Evolutionary conservation across 129 eudicot species (phyloP), one percentile per base, ranked within the genome.

Genomic region (Smallanthus sonchifolius): DNA sequence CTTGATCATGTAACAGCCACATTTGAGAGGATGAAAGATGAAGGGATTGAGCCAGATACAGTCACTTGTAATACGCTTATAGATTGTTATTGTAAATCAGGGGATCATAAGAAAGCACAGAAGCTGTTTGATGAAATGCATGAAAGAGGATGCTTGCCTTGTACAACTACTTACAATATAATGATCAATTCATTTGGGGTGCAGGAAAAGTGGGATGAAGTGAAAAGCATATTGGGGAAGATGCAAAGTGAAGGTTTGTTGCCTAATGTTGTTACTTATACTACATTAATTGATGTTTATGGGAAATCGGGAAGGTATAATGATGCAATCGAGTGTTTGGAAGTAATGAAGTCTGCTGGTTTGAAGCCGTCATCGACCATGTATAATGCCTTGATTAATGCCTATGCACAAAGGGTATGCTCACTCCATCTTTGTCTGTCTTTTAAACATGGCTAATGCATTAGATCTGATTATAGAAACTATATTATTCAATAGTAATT

Each of bases 341-440:
- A 94, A 72, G 97, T 75, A 10, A 94, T 94, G 98, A 90, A 88
- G 36, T 82, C 91, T 11, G 85, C 85, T 47, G 98, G 98, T 42
- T 67, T 94, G 80, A 94, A 85, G 63, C 97, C 98, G n/a, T 94
- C 98, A 0, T 54, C 84, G 3, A 85, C 97, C 44, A 94, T 90
- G 97, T 94, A 94, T 82, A 94, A 94, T 70, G 98, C 98, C 1
- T 78, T 94, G 86, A 94, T 94, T 70, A 94, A 94, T 84, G 98
- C 97, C 64, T 94, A 94, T 76, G 98, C 98, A 35, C 98, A 88
- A 80, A 88, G 83, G 91, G 98, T 94, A 88, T 40, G 74, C 65
- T 67, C 15, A 10, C 36, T 62, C 67, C 36, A 19, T 45, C 43
- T 40, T 34, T 35, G 34, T 57, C 51, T 15, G 36, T 80, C 55